Percentiles rank a stretch among this genome's conserved stretches.
phyloP scores from a whole-genome alignment of 2,329 filamentous ascomycete genomes.

The Aspergillus neotritici region DNA sequence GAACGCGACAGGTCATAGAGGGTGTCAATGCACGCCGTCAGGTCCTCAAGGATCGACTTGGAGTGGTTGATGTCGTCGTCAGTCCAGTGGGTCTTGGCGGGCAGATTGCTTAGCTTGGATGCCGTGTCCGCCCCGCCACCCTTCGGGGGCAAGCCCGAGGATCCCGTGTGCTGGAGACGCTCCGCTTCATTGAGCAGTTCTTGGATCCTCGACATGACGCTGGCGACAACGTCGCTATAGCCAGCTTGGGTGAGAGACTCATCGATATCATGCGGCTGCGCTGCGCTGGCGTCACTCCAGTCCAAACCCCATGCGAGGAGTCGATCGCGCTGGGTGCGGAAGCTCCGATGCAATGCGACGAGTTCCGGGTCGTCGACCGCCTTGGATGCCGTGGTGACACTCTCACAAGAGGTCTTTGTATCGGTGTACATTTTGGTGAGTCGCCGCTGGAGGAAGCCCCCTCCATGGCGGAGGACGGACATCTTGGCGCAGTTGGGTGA shows the following conservation, averaged over 20 bases:
- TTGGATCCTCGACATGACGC: constrained; percentile 60
- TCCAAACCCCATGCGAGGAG: constrained; percentile 61
- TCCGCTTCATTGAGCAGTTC: constrained; percentile 59
- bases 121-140: constrained; percentile 28
- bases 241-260: constrained; percentile 58
- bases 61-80: constrained; percentile 51
- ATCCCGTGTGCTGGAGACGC: constrained; percentile 46
- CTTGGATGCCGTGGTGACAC: constrained; percentile 46
- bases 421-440: constrained; percentile 59
- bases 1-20: constrained; percentile 59
- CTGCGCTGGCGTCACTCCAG: constrained; percentile 58
- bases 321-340: constrained; percentile 59
- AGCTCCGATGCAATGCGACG: constrained; percentile 53
- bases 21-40: constrained; percentile 59
- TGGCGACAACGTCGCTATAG: constrained; percentile 58
- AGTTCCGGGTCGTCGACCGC: constrained; percentile 49
- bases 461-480: constrained; percentile 44
- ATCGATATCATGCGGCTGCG: constrained; percentile 55
- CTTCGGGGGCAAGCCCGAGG: constrained; percentile 34
- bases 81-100: constrained; percentile 42
- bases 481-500: constrained; percentile 29
- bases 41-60: constrained; percentile 53
- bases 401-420: constrained; percentile 58
- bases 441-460: constrained; percentile 43
- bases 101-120: constrained; percentile 28